A percentile compares a stretch with the other conserved stretches of the same genome.
These are phyloP conservation scores for Lolium perenne DNA, from an alignment of 176 grass and related monocot genomes.

Conservation along the genomic window DNA sequence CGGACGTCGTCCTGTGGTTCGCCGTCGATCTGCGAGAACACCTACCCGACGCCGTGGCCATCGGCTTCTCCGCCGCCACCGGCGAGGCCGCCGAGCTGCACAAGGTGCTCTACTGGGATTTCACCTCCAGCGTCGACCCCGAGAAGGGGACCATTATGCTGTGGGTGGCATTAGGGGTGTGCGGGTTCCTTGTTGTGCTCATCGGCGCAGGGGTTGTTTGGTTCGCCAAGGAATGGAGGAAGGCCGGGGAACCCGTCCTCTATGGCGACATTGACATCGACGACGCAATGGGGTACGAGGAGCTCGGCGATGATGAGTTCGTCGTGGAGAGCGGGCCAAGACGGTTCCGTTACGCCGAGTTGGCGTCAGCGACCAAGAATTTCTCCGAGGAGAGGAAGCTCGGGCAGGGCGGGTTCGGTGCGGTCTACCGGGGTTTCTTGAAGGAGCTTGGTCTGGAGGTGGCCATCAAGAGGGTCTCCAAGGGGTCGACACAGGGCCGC, in stretches of 20 bases:
- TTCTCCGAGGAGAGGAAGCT: constrained; percentile 76
- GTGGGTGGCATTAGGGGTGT: constrained; percentile 45
- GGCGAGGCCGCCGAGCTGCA: constrained; percentile 70
- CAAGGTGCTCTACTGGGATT: constrained; percentile 78
- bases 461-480: constrained; percentile 79
- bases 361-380: constrained; percentile 66
- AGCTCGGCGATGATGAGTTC: constrained; percentile 64
- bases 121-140: constrained; percentile 62
- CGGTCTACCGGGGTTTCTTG: constrained; percentile 71
- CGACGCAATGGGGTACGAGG: constrained; percentile 56
- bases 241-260: constrained; percentile 33
- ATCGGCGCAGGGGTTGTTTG: constrained; percentile 48
- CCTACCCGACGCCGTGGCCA: constrained; percentile 59
- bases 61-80: constrained; percentile 82
- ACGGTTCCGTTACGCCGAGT: constrained; percentile 57
- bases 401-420: constrained; percentile 80
- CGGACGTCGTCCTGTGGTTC: constrained; percentile 49
- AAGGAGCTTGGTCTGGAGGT: constrained; percentile 59
- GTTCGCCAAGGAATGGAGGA: constrained; percentile 61
- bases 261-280: constrained; percentile 45
- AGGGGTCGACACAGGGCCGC: constrained; percentile 67
- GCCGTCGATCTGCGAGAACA: constrained; percentile 57
- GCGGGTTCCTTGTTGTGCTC: constrained; percentile 43
- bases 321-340: constrained; percentile 58
- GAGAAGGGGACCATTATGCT: constrained; percentile 47